phyloP scores from a whole-genome alignment of 2,329 filamentous ascomycete genomes.

The Neoascochyta sp. region DNA sequence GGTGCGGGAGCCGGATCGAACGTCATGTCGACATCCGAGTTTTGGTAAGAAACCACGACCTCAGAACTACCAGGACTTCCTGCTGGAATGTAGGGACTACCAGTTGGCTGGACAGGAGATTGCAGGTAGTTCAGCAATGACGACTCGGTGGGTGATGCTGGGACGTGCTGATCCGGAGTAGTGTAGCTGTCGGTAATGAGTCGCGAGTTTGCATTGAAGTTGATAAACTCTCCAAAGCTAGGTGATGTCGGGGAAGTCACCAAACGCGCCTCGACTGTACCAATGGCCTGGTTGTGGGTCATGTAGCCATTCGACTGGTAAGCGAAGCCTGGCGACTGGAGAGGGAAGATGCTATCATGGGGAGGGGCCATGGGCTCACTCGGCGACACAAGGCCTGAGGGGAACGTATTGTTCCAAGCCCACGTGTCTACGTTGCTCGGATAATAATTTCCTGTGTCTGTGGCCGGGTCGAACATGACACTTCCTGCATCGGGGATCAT shows the following conservation, averaged over 20 bases:
- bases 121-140: constrained; percentile 16
- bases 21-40: constrained; percentile 23
- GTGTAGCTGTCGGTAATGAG: constrained; percentile 26
- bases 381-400: constrained; percentile 25
- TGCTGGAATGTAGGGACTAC: constrained; percentile 23
- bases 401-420: constrained; percentile 26
- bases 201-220: constrained; percentile 22
- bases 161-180: constrained; percentile 13
- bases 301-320: no score
- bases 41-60: constrained; percentile 22
- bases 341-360: constrained; percentile 23
- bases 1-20: constrained; percentile 13
- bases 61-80: constrained; percentile 33
- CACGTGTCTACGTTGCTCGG: constrained; percentile 22
- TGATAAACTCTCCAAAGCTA: constrained; percentile 27
- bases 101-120: constrained; percentile 17
- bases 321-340: no score
- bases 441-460: no score
- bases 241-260: no score
- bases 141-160: constrained; percentile 22
- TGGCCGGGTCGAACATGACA: constrained; percentile 30
- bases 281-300: no score
- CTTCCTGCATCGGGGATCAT: constrained; percentile 26
- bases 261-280: no score
- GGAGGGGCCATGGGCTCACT: constrained; percentile 23